phyloP scores from a whole-genome alignment of 1,284 basidiomycete genomes.

The Sporisorium reilianum region DNA sequence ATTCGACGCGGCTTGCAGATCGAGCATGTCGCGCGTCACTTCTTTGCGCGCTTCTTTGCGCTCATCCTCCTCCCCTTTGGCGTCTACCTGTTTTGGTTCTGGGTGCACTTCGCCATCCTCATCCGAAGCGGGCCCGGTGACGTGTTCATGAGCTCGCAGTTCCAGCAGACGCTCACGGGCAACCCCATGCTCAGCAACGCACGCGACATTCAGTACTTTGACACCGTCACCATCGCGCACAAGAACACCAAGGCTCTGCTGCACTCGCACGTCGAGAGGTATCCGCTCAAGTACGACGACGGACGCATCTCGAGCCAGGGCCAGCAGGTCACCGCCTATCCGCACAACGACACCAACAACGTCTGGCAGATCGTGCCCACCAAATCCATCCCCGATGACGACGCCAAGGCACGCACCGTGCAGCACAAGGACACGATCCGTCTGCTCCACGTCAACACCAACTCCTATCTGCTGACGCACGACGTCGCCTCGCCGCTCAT shows the following conservation, averaged over 20 bases:
- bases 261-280: slow-evolving; percentile 89
- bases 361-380: slow-evolving; percentile 95
- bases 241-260: slow-evolving; percentile 92
- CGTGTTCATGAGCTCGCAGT: slow-evolving; percentile 95
- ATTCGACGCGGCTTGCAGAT: slow-evolving; percentile 78
- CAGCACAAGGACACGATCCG: slow-evolving; percentile 89
- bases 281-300: slow-evolving; percentile 95
- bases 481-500: slow-evolving; percentile 97
- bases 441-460: slow-evolving; percentile 86
- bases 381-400: slow-evolving; percentile 74
- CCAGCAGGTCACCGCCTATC: slow-evolving; percentile 98
- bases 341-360: slow-evolving; percentile 92
- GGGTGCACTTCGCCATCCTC: slow-evolving; percentile 91
- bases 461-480: slow-evolving; percentile 88
- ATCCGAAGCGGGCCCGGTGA: slow-evolving; percentile 93
- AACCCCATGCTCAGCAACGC: slow-evolving; percentile 91
- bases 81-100: slow-evolving; percentile 96
- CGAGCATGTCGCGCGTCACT: slow-evolving; percentile 89
- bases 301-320: slow-evolving; percentile 95
- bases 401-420: slow-evolving; percentile 85
- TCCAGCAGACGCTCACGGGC: slow-evolving; percentile 94
- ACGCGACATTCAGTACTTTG: slow-evolving; percentile 92
- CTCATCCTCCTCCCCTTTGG: slow-evolving; percentile 88
- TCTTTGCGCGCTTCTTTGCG: slow-evolving; percentile 85
- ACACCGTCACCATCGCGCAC: slow-evolving; percentile 87